These are phyloP conservation scores for Metschnikowia continentalis DNA, from an alignment of 805 yeast species.

Conservation along the genomic window DNA sequence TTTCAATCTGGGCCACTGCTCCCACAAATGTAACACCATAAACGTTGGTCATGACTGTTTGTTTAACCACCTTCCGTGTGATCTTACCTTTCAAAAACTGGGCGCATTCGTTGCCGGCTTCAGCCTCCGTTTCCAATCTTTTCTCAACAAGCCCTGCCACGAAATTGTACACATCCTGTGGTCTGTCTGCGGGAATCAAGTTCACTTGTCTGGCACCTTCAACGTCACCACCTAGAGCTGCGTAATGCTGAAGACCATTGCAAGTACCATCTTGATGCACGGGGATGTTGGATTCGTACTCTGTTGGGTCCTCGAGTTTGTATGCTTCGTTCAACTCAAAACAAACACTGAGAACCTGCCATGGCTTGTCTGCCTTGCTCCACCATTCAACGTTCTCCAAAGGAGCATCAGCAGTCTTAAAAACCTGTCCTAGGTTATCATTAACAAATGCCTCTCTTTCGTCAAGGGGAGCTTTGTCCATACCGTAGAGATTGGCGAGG, in stretches of 20 bases:
- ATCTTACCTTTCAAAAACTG: constrained; percentile 55
- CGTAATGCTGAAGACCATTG: constrained; percentile 82
- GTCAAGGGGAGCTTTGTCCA: constrained; percentile 64
- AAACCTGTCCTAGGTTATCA: constrained; percentile 50
- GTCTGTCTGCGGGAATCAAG: constrained; percentile 63
- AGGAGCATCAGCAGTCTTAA: constrained; percentile 63
- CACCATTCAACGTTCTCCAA: constrained; percentile 57
- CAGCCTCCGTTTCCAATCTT: constrained; percentile 52
- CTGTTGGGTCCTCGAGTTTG: constrained; percentile 58
- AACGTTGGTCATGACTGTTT: constrained; percentile 97
- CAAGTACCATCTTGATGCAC: constrained; percentile 88
- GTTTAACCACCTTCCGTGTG: constrained; percentile 86
- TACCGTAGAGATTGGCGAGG: constrained; percentile 67
- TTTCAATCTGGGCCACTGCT: constrained; percentile 82
- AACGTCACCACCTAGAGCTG: constrained; percentile 80
- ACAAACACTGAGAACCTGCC: constrained; percentile 75
- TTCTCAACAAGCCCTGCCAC: constrained; percentile 63
- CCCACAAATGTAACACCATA: constrained; percentile 96
- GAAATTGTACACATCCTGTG: constrained; percentile 71
- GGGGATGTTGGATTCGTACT: constrained; percentile 66
- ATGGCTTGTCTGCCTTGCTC: constrained; percentile 73
- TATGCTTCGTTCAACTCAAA: constrained; percentile 62
- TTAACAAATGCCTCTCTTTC: constrained; percentile 62
- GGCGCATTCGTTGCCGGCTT: constrained; percentile 52
- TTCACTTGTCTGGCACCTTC: constrained; percentile 83